Conservation (phyloP, 495 filamentous ascomycete species). For the Penicillium ochrochloron region DNA sequence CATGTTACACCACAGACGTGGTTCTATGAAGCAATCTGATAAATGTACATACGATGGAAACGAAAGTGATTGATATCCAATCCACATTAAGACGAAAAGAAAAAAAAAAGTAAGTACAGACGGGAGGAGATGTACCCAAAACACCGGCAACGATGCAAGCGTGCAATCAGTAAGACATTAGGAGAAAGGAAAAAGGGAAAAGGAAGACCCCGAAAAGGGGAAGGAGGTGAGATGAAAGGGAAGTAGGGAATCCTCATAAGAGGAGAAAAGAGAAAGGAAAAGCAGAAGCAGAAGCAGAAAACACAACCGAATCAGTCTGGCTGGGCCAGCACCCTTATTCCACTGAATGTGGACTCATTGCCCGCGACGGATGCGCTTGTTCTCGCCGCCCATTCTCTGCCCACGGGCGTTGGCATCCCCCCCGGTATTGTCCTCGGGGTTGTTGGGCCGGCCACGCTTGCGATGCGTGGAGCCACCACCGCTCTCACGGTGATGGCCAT, state of each 20-base stretch:
- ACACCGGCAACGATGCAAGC: constrained; percentile 12
- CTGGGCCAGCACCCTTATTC: not conserved
- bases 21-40: not conserved
- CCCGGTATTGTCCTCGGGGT: constrained; percentile 35
- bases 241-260: constrained; percentile 1
- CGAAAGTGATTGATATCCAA: not conserved
- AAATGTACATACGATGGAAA: not conserved
- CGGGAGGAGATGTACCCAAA: constrained; percentile 5
- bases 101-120: constrained; percentile 10
- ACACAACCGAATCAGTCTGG: not conserved
- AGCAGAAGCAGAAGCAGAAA: not conserved
- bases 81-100: constrained; percentile 13
- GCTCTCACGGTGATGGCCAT: constrained; percentile 37
- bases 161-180: constrained; percentile 11
- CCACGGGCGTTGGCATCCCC: constrained; percentile 42
- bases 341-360: constrained; percentile 23
- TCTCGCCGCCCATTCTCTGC: constrained; percentile 46
- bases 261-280: not conserved
- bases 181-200: constrained; percentile 8
- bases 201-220: constrained; percentile 17
- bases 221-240: constrained; percentile 17
- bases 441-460: constrained; percentile 47
- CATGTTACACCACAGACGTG: not conserved
- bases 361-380: constrained; percentile 51
- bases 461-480: constrained; percentile 41